Evolutionary conservation across 345 rosid species (phyloP).

Genomic region (Camelina hispida): DNA sequence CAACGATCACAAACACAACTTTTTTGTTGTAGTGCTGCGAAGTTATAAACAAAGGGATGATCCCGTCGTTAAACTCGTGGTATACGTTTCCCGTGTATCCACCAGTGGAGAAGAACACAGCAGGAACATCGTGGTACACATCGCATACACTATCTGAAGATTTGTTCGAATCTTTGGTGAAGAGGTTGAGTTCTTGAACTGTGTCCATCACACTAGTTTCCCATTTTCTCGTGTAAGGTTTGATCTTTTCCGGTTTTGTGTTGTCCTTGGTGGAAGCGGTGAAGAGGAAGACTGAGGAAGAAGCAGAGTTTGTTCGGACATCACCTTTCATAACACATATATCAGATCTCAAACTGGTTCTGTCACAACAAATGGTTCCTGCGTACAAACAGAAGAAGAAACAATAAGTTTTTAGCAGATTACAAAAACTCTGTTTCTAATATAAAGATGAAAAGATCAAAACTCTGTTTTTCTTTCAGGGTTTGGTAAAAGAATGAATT

Average conservation of each 20-base stretch:
- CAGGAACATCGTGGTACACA: slow-evolving; percentile 66
- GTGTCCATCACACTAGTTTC: slow-evolving; percentile 75
- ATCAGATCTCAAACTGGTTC: slow-evolving; percentile 67
- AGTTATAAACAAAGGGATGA: slow-evolving; percentile 77
- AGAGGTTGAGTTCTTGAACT: slow-evolving; percentile 64
- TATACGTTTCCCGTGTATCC: slow-evolving; percentile 85
- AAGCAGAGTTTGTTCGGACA: slow-evolving; percentile 62
- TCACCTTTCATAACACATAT: slow-evolving; percentile 83
- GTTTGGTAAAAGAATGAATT: not conserved
- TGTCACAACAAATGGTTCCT: slow-evolving; percentile 84
- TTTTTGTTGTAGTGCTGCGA: slow-evolving; percentile 71
- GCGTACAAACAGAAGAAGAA: slow-evolving; percentile 35
- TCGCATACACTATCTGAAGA: slow-evolving; percentile 50
- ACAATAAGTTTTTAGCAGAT: slow-evolving; percentile 9
- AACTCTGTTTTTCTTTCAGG: slow-evolving; percentile 13
- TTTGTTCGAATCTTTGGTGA: slow-evolving; percentile 42
- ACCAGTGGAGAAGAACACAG: slow-evolving; percentile 81
- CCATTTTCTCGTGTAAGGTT: slow-evolving; percentile 91
- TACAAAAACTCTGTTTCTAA: not conserved
- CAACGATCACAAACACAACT: slow-evolving; percentile 79
- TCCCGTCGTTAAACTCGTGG: slow-evolving; percentile 88
- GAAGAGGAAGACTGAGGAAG: slow-evolving; percentile 70
- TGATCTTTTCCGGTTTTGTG: slow-evolving; percentile 60
- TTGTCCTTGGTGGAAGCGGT: slow-evolving; percentile 39
- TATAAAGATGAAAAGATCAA: slow-evolving; percentile 9